A percentile compares a stretch with the other conserved stretches of the same genome.
phyloP scores from a whole-genome alignment of 192 early-diverging fungal genomes.

The Podochytrium sp. region DNA sequence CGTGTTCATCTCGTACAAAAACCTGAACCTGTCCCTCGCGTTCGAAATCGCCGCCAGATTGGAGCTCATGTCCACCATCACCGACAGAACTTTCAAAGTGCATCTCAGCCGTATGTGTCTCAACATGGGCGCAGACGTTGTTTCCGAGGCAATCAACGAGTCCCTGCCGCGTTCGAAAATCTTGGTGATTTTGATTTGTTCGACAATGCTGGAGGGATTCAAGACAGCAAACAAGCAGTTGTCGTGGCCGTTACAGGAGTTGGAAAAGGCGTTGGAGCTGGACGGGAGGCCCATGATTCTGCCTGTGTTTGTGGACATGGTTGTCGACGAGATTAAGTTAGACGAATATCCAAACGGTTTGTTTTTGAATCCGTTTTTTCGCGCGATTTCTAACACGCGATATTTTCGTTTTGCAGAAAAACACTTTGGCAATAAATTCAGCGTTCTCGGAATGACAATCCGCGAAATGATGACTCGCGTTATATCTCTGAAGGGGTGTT shows the following conservation, averaged over 20 bases:
- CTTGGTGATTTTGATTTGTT: conserved; percentile 1
- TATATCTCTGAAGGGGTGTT: neutral
- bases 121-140: neutral
- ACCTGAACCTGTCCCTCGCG: neutral
- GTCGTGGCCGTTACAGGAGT: neutral
- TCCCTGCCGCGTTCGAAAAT: conserved; percentile 1
- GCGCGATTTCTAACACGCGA: neutral
- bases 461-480: neutral
- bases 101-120: neutral
- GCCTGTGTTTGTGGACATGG: neutral
- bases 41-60: conserved; percentile 2
- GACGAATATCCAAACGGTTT: conserved; percentile 3
- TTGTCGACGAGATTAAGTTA: neutral
- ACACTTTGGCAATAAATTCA: neutral
- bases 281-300: conserved; percentile 14
- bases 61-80: neutral
- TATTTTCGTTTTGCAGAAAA: neutral
- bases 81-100: neutral
- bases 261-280: conserved; percentile 4
- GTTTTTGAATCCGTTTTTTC: no score
- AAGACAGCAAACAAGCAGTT: neutral
- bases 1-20: conserved; percentile 2
- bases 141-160: neutral
- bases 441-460: neutral
- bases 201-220: conserved; percentile 8